Conservation (phyloP, 768 basidiomycete species). For the Boletellus ananiceps region DNA sequence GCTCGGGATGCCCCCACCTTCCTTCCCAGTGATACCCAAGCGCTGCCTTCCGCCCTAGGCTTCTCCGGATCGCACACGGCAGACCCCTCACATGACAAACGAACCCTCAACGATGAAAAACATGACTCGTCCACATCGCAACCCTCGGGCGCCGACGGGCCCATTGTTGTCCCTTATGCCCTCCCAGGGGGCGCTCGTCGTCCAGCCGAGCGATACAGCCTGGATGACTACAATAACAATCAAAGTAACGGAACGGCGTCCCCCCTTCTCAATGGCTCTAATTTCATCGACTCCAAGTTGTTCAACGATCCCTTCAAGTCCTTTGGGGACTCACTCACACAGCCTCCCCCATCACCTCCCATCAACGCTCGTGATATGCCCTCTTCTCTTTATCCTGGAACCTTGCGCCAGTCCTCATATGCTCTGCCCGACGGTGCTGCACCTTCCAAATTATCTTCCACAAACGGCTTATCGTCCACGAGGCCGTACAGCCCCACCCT, state of each 20-base stretch:
- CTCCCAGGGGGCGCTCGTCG: slow-evolving; percentile 43
- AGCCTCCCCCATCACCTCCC: slow-evolving; percentile 23
- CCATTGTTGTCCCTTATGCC: slow-evolving; percentile 39
- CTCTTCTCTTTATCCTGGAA: slow-evolving; percentile 35
- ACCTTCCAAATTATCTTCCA: slow-evolving; percentile 38
- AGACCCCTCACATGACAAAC: slow-evolving; percentile 20
- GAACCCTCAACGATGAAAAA: slow-evolving; percentile 22
- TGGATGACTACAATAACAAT: slow-evolving; percentile 38
- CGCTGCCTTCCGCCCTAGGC: slow-evolving; percentile 11
- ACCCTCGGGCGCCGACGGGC: slow-evolving; percentile 11
- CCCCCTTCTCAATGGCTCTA: slow-evolving; percentile 25
- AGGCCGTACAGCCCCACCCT: slow-evolving; percentile 45
- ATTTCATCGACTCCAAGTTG: slow-evolving; percentile 24
- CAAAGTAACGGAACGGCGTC: slow-evolving; percentile 15
- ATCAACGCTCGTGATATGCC: slow-evolving; percentile 24
- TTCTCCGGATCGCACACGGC: slow-evolving; percentile 11
- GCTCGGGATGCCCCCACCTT: slow-evolving; percentile 19
- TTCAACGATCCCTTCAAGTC: slow-evolving; percentile 32
- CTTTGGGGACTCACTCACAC: slow-evolving; percentile 25
- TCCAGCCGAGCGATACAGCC: slow-evolving; percentile 49
- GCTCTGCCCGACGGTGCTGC: slow-evolving; percentile 34
- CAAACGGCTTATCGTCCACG: slow-evolving; percentile 55
- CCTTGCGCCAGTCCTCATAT: slow-evolving; percentile 46
- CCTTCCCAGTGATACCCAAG: slow-evolving; percentile 11
- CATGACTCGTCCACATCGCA: slow-evolving; percentile 14